Evolutionary conservation across 169 alveolate species (phyloP), one percentile per base, ranked within the genome.

Genomic region (Plasmodium coatneyi): DNA sequence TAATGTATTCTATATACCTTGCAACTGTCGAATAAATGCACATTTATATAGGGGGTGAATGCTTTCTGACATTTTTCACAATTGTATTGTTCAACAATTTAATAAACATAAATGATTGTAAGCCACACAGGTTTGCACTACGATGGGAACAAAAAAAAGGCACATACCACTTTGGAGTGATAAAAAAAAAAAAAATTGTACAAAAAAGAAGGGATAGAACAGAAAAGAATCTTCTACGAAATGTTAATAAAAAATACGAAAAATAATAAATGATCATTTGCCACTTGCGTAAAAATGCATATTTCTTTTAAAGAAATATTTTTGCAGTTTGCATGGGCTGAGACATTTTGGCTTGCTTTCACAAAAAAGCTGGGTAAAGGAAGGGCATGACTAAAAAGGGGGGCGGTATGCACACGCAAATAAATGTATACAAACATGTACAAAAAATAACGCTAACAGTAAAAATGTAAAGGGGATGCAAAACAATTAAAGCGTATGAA

Each of bases 261-360:
- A 19, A 81, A 81, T 52, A 54, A 41, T 54, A 81, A 81, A 81
- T 81, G 25, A 22, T 28, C 34, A 32, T 81, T 19, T 5, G 34
- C 74, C 66, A 81, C 34, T 14, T 16, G 70, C 22, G 14, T 32
- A 52, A 56, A 46, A 52, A 56, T 52, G 39, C 41, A 81, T 81
- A 81, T 81, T 81, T 81, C 90, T 81, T 81, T 32, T 52, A 81
- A 81, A 52, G 90, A 81, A 81, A 81, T 56, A 81, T 81, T 32
- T 81, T 32, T 28, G 70, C 22, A 66, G 34, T 12, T 81, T 52
- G 41, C 39, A 52, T 41, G 60, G 76, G 25, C 22, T 81, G 34
- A 81, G 80, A 81, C 90, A 81, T 81, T 46, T 52, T 81, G 32
- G 22, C 25, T 9, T 19, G 39, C 36, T 81, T 78, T 78, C 22